Evolutionary conservation across 345 rosid genomes (phyloP).

Genomic region (Noccaea caerulescens): DNA sequence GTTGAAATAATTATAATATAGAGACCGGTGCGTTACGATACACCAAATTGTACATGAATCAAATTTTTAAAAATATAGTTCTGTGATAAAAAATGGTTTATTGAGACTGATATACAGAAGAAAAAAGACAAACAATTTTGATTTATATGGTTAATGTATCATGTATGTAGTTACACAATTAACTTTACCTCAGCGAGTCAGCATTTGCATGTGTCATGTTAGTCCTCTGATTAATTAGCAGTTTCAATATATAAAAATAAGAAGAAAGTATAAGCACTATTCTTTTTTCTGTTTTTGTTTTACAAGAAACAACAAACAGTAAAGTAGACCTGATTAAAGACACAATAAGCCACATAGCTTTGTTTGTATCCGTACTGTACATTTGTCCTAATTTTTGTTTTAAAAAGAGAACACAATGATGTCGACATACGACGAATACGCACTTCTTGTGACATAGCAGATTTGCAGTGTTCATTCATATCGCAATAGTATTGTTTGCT

Average conservation of each 20-base stretch:
- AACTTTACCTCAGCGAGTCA: not conserved
- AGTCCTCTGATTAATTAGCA: not conserved
- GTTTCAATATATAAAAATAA: not conserved
- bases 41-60: slow-evolving; percentile 35
- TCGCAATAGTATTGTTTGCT: not conserved
- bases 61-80: slow-evolving; percentile 15
- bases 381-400: not conserved
- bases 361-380: slow-evolving; percentile 20
- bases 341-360: slow-evolving; percentile 17
- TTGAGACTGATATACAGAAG: slow-evolving; percentile 10
- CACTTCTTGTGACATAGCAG: slow-evolving; percentile 3
- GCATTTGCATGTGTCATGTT: not conserved
- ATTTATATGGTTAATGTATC: not conserved
- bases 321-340: not conserved
- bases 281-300: not conserved
- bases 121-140: not conserved
- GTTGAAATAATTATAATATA: slow-evolving; percentile 32
- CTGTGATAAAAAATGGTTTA: slow-evolving; percentile 17
- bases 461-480: not conserved
- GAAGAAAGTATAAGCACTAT: not conserved
- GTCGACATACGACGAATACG: slow-evolving; percentile 25
- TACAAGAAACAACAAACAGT: not conserved
- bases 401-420: slow-evolving; percentile 1
- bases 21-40: slow-evolving; percentile 31
- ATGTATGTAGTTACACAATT: not conserved